phyloP scores from a whole-genome alignment of 495 filamentous ascomycete genomes.

The Pseudomonodictys pantanalensis region DNA sequence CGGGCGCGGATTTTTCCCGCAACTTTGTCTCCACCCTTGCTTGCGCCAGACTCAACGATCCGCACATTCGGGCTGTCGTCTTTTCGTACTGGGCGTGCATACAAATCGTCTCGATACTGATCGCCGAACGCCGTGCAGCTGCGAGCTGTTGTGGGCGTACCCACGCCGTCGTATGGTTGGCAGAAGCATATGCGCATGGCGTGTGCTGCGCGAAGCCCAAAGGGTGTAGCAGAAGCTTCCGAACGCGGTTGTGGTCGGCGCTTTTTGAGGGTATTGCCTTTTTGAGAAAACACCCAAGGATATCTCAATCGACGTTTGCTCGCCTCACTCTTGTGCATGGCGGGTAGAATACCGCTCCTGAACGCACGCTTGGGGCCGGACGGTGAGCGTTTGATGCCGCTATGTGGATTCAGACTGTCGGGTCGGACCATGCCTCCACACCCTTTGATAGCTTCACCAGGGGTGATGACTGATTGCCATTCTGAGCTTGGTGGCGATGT shows the following conservation, averaged over 20 bases:
- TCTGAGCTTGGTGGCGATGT: not conserved
- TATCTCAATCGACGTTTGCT: not conserved
- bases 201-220: not conserved
- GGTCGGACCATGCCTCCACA: conserved; percentile 19
- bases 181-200: conserved; percentile 11
- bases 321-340: not conserved
- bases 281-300: not conserved
- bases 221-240: not conserved
- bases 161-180: not conserved
- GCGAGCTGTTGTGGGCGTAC: not conserved
- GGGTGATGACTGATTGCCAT: not conserved
- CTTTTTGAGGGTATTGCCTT: not conserved
- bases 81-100: not conserved
- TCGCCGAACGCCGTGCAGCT: not conserved
- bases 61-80: not conserved
- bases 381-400: not conserved
- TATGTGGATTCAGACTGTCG: conserved; percentile 10
- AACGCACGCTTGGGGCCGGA: not conserved
- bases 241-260: not conserved
- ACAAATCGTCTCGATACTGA: not conserved
- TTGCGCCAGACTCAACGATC: no score
- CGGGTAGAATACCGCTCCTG: no score
- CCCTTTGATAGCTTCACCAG: conserved; percentile 3
- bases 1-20: not conserved
- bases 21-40: not conserved